Percentiles rank a stretch among this genome's conserved stretches.
Conservation (phyloP, 805 yeast genomes). For the Clavispora fructus region DNA sequence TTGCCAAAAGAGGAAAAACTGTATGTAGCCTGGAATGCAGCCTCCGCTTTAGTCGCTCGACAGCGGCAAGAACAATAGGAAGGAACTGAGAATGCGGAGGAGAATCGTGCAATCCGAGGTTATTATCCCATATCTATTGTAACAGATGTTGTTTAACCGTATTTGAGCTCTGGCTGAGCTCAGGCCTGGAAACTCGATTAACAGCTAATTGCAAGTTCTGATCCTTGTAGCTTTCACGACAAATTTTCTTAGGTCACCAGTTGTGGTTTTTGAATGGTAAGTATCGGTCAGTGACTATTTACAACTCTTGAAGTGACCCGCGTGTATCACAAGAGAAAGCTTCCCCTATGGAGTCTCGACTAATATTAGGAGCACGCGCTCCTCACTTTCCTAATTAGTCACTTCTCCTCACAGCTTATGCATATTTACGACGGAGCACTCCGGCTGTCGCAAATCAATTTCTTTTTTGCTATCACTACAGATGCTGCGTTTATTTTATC, state of each 20-base stretch:
- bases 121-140: background rate
- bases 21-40: background rate
- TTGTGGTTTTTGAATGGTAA: too few relatives aligned
- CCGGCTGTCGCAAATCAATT: background rate
- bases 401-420: constrained; percentile 3
- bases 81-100: background rate
- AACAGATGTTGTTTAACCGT: background rate
- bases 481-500: background rate
- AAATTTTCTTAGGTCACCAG: too few relatives aligned
- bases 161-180: background rate
- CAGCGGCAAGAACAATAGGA: constrained; percentile 3
- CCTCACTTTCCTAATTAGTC: constrained; percentile 2
- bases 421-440: constrained; percentile 3
- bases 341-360: too few relatives aligned
- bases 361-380: background rate
- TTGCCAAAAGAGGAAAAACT: constrained; percentile 5
- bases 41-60: constrained; percentile 8
- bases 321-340: too few relatives aligned
- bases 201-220: too few relatives aligned
- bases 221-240: too few relatives aligned
- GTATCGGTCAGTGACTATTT: background rate
- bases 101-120: background rate
- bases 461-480: background rate
- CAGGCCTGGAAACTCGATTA: background rate
- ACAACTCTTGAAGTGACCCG: background rate